Base-by-base conservation (phyloP, 2,329 filamentous ascomycete genomes). In the Aspergillus japonicus region DNA sequence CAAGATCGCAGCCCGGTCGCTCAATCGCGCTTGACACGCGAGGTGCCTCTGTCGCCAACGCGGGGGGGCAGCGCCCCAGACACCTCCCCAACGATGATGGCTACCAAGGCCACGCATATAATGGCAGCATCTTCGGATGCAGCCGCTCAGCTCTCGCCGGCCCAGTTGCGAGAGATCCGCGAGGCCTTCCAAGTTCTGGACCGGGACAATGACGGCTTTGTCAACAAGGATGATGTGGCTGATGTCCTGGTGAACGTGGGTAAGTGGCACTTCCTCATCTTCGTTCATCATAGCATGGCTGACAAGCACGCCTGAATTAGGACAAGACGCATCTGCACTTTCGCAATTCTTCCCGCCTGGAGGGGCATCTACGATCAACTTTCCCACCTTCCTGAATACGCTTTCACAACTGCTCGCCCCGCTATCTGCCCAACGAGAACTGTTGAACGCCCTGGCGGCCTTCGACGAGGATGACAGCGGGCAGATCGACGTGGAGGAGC, bases 381-480 rank as follows among this genome's bases (percentile, higher is more conserved):
- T 99, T 47, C 91, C 93, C 0, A 86, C 88, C 3, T 99, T 96
- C 73, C 83, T 99, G 23, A 94, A 92, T 71, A 89, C 88, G 1
- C 81, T 99, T 2, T 90, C 93, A 0, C 85, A 86, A 10, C 84
- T 90, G 2, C 81, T 98, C 3, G 85, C 87, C 1, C 84, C 87
- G 0, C 81, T 98, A 19, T 96, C 91, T 0, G 88, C 90, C 0
- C 85, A 87, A 23, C 84, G 87, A 16, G 95, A 99, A 72, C 83
- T 99, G 10, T 80, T 92, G 21, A 94, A 92, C 1, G 95, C 95
- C 0, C 94, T 99, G 67, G 92, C 92, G 2, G 95, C 95, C 0
- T 98, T 98, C 72, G 95, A 99, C 71, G 91, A 96, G 63, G 92
- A 96, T 64, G 95, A 99, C 73, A 95, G 90, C 69, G 95, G 95